Base-by-base conservation (phyloP, 2,329 filamentous ascomycete species). In the Cordyceps javanica region DNA sequence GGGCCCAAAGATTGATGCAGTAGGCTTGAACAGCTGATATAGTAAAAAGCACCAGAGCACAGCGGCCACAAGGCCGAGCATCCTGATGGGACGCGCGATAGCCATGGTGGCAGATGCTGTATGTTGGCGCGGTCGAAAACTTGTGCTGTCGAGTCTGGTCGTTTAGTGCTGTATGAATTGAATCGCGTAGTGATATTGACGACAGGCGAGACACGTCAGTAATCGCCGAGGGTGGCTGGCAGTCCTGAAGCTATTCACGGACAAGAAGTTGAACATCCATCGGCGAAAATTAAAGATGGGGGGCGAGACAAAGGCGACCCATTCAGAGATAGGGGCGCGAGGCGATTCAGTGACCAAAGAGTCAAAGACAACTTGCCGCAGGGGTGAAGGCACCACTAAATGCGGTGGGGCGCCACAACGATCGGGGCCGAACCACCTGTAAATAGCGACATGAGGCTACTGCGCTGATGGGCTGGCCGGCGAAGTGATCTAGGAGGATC, bases 1-100 rank as follows among this genome's bases (percentile, higher is more conserved):
- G 67, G 70, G 68, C 61, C 72, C 67, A 66, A 75, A 63, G 68
- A 74, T 70, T 75, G 73, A 62, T 38, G 74, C 73, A 23, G 82
- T 77, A 9, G 82, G 79, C 61, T 82, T 82, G 70, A 89, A 85
- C 66, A 94, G 77, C 68, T 90, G 87, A 64, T 89, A 87, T 63
- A 95, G 73, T 67, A 96, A 84, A 72, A 92, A 91, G 61, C 89
- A 78, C 77, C 90, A 89, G 63, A 95, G 76, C 60, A 89, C 72
- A 65, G 90, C 75, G 62, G 87, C 89, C 61, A 84, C 78, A 63
- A 89, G 80, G 64, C 84, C 88, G 69, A 96, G 78, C 68, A 89
- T 84, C 74, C 92, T 86, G 70, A 96, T 87, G 59, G 91, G 90
- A 77, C 87, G 87, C 69, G 91, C 90, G 70, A 96, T 79, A 67